Conservation (phyloP, 495 filamentous ascomycete genomes). For the Lentithecium fluviatile region DNA sequence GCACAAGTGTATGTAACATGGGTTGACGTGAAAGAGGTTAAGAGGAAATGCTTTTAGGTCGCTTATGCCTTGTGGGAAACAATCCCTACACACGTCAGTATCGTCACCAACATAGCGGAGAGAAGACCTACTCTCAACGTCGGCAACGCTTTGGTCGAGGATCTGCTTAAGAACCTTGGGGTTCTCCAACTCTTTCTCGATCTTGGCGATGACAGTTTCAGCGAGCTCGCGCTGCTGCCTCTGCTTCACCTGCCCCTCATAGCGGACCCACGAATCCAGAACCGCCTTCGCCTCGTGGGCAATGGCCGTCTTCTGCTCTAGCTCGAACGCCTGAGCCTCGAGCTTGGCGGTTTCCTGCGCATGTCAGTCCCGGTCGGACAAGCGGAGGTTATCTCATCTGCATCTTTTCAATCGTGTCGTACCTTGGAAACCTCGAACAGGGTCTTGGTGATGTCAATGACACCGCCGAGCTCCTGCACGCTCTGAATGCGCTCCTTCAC, state of each 20-base stretch:
- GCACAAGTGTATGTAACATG: conserved; percentile 38
- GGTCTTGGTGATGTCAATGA: conserved; percentile 93
- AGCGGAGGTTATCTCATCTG: conserved; percentile 16
- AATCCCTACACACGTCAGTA: conserved; percentile 36
- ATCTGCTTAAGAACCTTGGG: conserved; percentile 93
- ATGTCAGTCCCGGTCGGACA: conserved; percentile 29
- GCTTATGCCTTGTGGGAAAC: conserved; percentile 36
- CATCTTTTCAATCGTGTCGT: conserved; percentile 24
- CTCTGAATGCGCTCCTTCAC: conserved; percentile 90
- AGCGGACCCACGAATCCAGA: conserved; percentile 96
- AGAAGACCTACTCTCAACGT: conserved; percentile 85
- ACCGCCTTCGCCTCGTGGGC: conserved; percentile 90
- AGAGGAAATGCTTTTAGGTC: conserved; percentile 14
- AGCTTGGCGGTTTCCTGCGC: conserved; percentile 92
- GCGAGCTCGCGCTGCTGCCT: conserved; percentile 95
- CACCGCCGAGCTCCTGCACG: conserved; percentile 86
- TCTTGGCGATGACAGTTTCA: conserved; percentile 88
- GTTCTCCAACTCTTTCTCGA: conserved; percentile 96
- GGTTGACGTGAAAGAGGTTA: conserved; percentile 1
- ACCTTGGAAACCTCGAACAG: conserved; percentile 99
- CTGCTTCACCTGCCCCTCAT: conserved; percentile 97
- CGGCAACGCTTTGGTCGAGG: conserved; percentile 87
- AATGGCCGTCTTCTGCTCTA: conserved; percentile 90
- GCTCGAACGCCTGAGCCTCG: conserved; percentile 92
- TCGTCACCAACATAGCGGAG: neutral